Base-by-base conservation (phyloP, 805 yeast species). In the Geotrichum ghanense region DNA sequence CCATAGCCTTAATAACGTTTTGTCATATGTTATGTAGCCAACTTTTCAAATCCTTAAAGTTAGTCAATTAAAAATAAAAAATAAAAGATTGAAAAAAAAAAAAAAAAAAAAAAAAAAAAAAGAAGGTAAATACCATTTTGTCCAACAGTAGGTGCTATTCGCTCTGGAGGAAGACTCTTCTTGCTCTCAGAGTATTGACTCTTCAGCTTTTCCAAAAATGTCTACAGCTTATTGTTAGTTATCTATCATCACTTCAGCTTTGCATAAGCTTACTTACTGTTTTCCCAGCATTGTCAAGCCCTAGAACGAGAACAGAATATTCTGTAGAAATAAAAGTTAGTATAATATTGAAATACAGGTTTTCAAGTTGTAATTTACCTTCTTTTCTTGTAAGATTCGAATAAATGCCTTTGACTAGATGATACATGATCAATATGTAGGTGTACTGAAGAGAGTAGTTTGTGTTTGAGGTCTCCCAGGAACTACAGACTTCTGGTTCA, bases 251-350 rank as follows among this genome's bases (percentile, higher is more conserved):
- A 41, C 67, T 52, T 7, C 5, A 9, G 22, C 4, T 19, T 17
- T 17, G 14, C 41, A 25, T 48, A 47, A 65, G 66, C 9, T 68
- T 63, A 53, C 60, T 37, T 47, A 62, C 66, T 12, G 97, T 92
- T 62, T 90, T 90, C 1, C 98, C 98, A 0, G 97, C 95, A 68
- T 90, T 89, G 63, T 90, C 97, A 23, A 90, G 73, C 17, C 98
- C 98, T 20, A 90, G 69, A 31, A 90, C 84, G 43, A 90, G 71
- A 2, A 84, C 75, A 1, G 88, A 78, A 59, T 84, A 84, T 62
- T 82, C 86, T 69, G 41, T 40, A 43, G 35, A n/a, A n/a, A n/a
- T n/a, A n/a, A n/a, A n/a, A n/a, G n/a, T n/a, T n/a, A n/a, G n/a
- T n/a, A n/a, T n/a, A n/a, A n/a, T n/a, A n/a, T n/a, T n/a, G n/a